Evolutionary conservation across 1,139 yeast species (phyloP), one percentile per base, ranked within the genome.

Genomic region (Yamadazyma atmosphaerica): DNA sequence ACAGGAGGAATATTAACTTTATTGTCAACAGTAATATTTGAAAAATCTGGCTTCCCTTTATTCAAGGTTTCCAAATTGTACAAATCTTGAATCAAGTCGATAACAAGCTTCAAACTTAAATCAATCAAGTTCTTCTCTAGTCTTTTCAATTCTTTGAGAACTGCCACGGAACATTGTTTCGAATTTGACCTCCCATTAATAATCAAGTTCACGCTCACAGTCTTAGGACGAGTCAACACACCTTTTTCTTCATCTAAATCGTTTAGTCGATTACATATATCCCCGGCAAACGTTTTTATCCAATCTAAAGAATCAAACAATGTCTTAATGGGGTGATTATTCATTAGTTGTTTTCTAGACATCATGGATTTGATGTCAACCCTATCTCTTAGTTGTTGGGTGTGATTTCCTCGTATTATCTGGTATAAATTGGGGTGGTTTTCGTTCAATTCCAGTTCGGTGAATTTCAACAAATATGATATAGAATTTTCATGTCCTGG

Each of bases 221-320:
- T 49, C 31, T 39, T 48, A 15, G 53, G 53, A 16, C 53, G 46
- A 33, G 66, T 61, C 44, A 70, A 39, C 39, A 56, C 64, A 2
- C 41, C 44, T n/a, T 26, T 31, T 41, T 88, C 95, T 47, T 87
- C 94, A 51, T 84, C 90, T 26, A 83, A 58, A 50, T 90, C 98
- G 19, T 74, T 65, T 10, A 89, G 57, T 37, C 98, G 61, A 39
- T 83, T 81, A 25, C 77, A 65, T 32, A 92, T 61, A 53, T 92
- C 98, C 0, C 92, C 94, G 0, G 85, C 74, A 61, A 83, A 89
- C 0, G 92, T 95, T 34, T 74, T 78, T 8, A 90, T 63, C 98
- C 98, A 92, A 25, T 81, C 83, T 4, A 69, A 53, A 17, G 87
- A 79, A 50, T 88, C 96, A 2, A 64, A 65, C 2, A 74, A 49